These are phyloP conservation scores for Leccinum broughii DNA, from an alignment of 768 basidiomycete species.

Conservation along the genomic window DNA sequence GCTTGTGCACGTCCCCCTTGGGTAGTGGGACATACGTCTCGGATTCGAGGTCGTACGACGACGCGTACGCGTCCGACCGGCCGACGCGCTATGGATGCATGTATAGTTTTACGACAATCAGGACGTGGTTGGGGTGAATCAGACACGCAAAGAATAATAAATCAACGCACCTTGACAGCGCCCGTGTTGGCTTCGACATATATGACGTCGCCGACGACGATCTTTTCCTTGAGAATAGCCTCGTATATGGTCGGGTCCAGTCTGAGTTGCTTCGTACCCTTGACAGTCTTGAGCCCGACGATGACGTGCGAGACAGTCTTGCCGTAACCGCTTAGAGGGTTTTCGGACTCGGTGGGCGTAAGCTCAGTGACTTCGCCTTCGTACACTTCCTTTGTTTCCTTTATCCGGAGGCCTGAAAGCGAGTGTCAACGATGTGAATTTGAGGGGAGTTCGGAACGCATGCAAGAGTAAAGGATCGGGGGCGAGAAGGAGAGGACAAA, in stretches of 20 bases:
- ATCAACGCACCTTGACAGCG: slow-evolving; percentile 76
- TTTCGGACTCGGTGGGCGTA: slow-evolving; percentile 95
- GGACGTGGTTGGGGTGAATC: background rate
- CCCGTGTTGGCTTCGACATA: slow-evolving; percentile 94
- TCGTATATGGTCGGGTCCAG: slow-evolving; percentile 96
- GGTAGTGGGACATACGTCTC: slow-evolving; percentile 98
- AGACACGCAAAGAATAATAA: background rate
- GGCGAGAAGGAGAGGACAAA: background rate
- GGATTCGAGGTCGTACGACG: slow-evolving; percentile 95
- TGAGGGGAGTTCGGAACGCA: background rate
- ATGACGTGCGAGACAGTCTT: slow-evolving; percentile 99
- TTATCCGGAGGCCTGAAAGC: slow-evolving; percentile 79
- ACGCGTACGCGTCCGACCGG: slow-evolving; percentile 95
- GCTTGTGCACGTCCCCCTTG: slow-evolving; percentile 95
- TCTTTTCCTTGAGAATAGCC: slow-evolving; percentile 95
- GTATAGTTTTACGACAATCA: slow-evolving; percentile 1
- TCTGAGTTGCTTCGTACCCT: slow-evolving; percentile 90
- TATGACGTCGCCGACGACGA: slow-evolving; percentile 94
- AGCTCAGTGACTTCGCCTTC: slow-evolving; percentile 98
- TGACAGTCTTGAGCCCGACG: slow-evolving; percentile 92
- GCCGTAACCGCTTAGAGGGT: slow-evolving; percentile 95
- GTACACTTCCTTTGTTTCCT: slow-evolving; percentile 98
- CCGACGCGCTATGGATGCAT: slow-evolving; percentile 75
- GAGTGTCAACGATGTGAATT: background rate
- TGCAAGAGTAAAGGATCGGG: background rate